Evolutionary conservation across 805 yeast genomes (phyloP), one percentile per base, ranked within the genome.

Genomic region (Starmerella etchellsii): DNA sequence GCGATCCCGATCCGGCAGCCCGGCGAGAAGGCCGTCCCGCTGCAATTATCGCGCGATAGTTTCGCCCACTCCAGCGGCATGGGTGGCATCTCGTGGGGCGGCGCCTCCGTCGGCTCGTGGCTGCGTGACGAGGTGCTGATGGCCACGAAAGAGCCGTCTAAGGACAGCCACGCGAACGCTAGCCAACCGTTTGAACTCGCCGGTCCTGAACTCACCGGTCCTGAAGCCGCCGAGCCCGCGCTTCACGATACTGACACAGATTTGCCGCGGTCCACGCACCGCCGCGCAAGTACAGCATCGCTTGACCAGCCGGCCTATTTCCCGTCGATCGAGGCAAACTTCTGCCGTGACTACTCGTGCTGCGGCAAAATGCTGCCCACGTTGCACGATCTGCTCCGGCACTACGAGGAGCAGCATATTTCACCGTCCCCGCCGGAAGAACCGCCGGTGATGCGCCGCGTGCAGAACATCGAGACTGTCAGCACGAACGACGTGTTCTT

Each of bases 71-170:
- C 95, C 2, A 95, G 84, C 58, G 97, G 97, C 10, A 82, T 91
- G 78, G 97, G 97, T 33, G 98, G 97, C 35, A 81, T 88, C 26
- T 79, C 94, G 8, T 88, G 96, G 95, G 97, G 97, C 19, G 85
- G 94, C 2, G 75, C 87, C 42, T 80, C 94, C 22, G 85, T 88
- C 24, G 96, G 96, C 13, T 78, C 91, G 14, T 88, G 98, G 98
- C 67, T 88, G 20, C 81, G 85, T 56, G 97, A 88, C 59, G 98
- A 88, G 60, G 60, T 57, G 36, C 48, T 59, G 53, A 49, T 55
- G 43, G 53, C 56, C 42, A 50, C 52, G 30, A 36, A 42, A 41
- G 44, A 51, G 21, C 6, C 11, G 19, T 4, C 23, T 4, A 21
- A 37, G 54, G 47, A 26, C 9, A 16, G 7, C 32, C 30, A 7